Evolutionary conservation across 2,329 filamentous ascomycete species (phyloP).

Genomic region (Aspergillus brasiliensis): DNA sequence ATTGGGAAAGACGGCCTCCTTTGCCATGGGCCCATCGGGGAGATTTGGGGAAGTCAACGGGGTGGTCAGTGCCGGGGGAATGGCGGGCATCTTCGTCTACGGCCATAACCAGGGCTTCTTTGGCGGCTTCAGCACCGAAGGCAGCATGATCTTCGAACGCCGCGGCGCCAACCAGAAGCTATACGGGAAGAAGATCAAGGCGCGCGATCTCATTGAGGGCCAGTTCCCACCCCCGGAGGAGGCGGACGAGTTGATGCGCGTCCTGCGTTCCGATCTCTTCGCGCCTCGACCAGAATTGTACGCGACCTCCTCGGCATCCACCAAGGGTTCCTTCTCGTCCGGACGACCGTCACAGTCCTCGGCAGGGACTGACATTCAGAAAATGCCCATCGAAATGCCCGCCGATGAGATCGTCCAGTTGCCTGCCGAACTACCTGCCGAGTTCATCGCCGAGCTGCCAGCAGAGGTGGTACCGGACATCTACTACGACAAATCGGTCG

Average conservation of each 20-base stretch:
- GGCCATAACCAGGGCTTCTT: slow-evolving; percentile 96
- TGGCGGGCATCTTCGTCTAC: slow-evolving; percentile 91
- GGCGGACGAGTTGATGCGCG: slow-evolving; percentile 76
- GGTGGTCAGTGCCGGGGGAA: slow-evolving; percentile 79
- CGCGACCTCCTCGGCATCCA: not conserved
- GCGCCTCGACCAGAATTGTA: not conserved
- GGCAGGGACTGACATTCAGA: not conserved
- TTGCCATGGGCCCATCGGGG: slow-evolving; percentile 88
- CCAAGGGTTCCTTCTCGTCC: not conserved
- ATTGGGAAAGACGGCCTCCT: slow-evolving; percentile 88
- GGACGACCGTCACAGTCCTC: not conserved
- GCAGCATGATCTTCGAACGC: slow-evolving; percentile 84
- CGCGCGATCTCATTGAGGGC: slow-evolving; percentile 77
- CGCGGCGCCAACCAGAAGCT: slow-evolving; percentile 94
- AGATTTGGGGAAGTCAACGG: slow-evolving; percentile 92
- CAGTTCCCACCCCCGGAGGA: slow-evolving; percentile 73
- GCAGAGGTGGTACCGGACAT: not conserved
- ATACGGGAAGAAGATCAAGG: slow-evolving; percentile 79
- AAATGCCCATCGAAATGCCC: slow-evolving; percentile 59
- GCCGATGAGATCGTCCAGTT: not conserved
- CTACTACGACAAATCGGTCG: not conserved
- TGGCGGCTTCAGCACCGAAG: slow-evolving; percentile 88
- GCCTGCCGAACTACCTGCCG: not conserved
- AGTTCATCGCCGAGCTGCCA: not conserved
- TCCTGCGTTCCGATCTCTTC: slow-evolving; percentile 70